Evolutionary conservation across 495 filamentous ascomycete species (phyloP).

Genomic region (Mycothermus thermophilus): DNA sequence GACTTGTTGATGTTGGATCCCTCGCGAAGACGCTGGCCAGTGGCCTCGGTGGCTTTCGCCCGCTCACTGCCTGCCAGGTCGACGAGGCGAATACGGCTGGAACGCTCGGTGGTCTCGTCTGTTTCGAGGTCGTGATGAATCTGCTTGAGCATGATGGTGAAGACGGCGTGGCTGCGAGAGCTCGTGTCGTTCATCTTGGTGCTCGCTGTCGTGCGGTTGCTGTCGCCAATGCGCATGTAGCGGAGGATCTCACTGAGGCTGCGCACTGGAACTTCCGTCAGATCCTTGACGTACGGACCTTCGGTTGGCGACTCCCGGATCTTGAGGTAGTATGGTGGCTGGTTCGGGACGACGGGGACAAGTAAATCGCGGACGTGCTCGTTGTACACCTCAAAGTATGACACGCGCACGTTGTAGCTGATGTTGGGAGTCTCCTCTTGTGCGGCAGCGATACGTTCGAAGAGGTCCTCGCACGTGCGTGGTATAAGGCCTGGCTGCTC

Average conservation of each 20-base stretch:
- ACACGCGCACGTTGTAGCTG: constrained; percentile 90
- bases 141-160: constrained; percentile 94
- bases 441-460: constrained; percentile 81
- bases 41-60: constrained; percentile 91
- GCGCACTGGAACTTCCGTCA: constrained; percentile 82
- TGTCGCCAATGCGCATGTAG: constrained; percentile 81
- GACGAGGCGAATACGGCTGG: constrained; percentile 84
- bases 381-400: constrained; percentile 99
- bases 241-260: constrained; percentile 72
- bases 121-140: constrained; percentile 84
- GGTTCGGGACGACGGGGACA: constrained; percentile 52
- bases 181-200: constrained; percentile 99
- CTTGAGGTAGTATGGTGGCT: constrained; percentile 83
- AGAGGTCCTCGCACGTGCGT: constrained; percentile 91
- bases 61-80: constrained; percentile 92
- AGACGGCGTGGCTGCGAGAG: constrained; percentile 87
- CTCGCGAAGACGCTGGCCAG: constrained; percentile 77
- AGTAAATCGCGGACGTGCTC: constrained; percentile 95
- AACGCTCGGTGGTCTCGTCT: constrained; percentile 89
- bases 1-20: constrained; percentile 99
- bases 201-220: constrained; percentile 77
- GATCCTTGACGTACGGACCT: constrained; percentile 93
- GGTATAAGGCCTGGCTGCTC: constrained; percentile 82
- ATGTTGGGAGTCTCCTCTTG: constrained; percentile 62
- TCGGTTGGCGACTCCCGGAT: constrained; percentile 91